A percentile compares a stretch with the other conserved stretches of the same genome.
phyloP scores from a whole-genome alignment of 2,329 filamentous ascomycete genomes.

The Pseudocercospora macadamiae region DNA sequence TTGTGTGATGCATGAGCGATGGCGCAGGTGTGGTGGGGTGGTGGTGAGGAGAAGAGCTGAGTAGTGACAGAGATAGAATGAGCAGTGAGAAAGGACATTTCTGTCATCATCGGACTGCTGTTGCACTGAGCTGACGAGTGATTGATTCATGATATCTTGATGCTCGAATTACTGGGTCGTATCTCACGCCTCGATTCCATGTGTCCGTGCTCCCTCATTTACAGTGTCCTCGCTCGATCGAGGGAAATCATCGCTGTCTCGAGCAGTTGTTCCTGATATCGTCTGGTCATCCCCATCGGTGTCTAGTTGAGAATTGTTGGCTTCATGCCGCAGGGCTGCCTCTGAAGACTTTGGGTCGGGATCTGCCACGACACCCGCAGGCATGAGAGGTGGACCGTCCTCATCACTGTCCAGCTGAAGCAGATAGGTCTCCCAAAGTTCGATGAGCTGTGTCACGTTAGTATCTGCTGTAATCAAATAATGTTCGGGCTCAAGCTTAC shows the following conservation, averaged over 20 bases:
- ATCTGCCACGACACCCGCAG: conserved; percentile 35
- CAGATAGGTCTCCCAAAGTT: conserved; percentile 98
- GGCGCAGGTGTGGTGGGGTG: no score
- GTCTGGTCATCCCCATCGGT: conserved; percentile 19
- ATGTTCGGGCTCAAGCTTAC: no score
- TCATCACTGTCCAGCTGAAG: conserved; percentile 95
- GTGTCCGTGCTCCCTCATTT: conserved; percentile 12
- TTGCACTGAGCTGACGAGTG: no score
- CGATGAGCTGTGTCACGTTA: conserved; percentile 70
- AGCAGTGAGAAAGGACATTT: no score
- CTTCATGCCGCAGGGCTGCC: conserved; percentile 23
- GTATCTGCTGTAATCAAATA: no score
- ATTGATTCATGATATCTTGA: no score
- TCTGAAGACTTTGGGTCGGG: conserved; percentile 20
- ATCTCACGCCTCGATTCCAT: conserved; percentile 17
- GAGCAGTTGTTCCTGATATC: conserved; percentile 26
- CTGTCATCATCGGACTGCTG: no score
- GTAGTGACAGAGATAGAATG: no score
- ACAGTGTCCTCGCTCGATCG: conserved; percentile 18
- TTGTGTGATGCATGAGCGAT: background rate
- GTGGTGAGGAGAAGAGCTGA: no score
- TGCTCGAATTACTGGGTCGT: no score
- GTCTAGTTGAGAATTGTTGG: conserved; percentile 22
- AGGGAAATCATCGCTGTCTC: conserved; percentile 25
- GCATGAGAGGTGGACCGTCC: conserved; percentile 57